Conservation (phyloP, 1,139 yeast genomes). For the Hansenula sp. region DNA sequence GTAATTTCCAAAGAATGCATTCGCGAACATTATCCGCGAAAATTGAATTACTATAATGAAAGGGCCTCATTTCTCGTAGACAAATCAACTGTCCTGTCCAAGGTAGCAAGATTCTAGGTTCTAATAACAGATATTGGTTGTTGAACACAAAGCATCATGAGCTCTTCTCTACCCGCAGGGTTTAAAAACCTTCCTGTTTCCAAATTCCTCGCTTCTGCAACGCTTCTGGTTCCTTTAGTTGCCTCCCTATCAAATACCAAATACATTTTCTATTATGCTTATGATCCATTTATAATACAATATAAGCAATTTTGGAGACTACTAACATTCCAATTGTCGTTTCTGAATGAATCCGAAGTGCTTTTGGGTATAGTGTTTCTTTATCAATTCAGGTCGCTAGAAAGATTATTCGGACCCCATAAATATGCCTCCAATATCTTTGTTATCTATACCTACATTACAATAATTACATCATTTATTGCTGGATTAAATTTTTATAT, state of each 20-base stretch:
- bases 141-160: constrained; percentile 9
- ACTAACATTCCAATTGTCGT: constrained; percentile 49
- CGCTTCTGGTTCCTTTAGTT: constrained; percentile 44
- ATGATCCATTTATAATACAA: constrained; percentile 55
- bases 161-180: constrained; percentile 45
- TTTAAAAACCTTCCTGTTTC: constrained; percentile 60
- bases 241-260: constrained; percentile 56
- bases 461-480: constrained; percentile 28
- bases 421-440: constrained; percentile 41
- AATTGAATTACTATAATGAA: background rate
- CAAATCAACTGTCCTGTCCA: no score
- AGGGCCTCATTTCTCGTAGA: no score
- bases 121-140: background rate
- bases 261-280: constrained; percentile 46
- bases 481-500: constrained; percentile 32
- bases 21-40: background rate
- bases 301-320: constrained; percentile 73
- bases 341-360: constrained; percentile 65
- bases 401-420: constrained; percentile 60
- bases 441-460: constrained; percentile 28
- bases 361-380: constrained; percentile 47
- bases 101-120: no score
- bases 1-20: background rate
- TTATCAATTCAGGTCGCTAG: constrained; percentile 60
- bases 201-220: constrained; percentile 35